Evolutionary conservation across 306 rosid genomes (phyloP).

Genomic region (Herpetospermum pedunculosum): DNA sequence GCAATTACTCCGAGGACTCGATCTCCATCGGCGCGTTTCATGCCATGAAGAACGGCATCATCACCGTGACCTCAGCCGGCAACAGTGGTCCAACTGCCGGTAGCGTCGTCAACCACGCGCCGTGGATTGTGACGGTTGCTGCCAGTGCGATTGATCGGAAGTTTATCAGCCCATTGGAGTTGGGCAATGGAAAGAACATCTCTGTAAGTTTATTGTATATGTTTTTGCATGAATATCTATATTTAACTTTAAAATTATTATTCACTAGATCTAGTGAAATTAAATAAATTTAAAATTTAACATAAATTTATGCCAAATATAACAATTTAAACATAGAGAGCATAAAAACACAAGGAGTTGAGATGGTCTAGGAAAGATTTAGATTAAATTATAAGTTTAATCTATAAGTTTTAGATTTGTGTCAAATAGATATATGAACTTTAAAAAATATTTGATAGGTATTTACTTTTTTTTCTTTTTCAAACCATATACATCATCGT

Average conservation of each 20-base stretch:
- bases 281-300: background rate
- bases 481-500: no score
- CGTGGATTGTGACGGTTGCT: constrained; percentile 86
- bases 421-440: no score
- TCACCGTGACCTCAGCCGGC: constrained; percentile 74
- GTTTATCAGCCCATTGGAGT: constrained; percentile 38
- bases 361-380: no score
- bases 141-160: constrained; percentile 77
- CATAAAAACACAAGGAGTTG: no score
- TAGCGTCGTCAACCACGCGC: constrained; percentile 49
- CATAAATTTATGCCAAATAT: background rate
- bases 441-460: no score
- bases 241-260: no score
- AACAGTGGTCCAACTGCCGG: constrained; percentile 58
- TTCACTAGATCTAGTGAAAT: no score
- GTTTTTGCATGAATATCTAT: background rate
- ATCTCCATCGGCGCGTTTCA: constrained; percentile 67
- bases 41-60: constrained; percentile 71
- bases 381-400: no score
- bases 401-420: no score
- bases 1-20: constrained; percentile 24
- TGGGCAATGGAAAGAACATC: constrained; percentile 60
- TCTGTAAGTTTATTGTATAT: constrained; percentile 31
- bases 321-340: no score
- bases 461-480: no score